Percentiles rank a stretch among this genome's conserved stretches.
Conservation (phyloP, 2,329 filamentous ascomycete species). For the Trichoderma sp. region DNA sequence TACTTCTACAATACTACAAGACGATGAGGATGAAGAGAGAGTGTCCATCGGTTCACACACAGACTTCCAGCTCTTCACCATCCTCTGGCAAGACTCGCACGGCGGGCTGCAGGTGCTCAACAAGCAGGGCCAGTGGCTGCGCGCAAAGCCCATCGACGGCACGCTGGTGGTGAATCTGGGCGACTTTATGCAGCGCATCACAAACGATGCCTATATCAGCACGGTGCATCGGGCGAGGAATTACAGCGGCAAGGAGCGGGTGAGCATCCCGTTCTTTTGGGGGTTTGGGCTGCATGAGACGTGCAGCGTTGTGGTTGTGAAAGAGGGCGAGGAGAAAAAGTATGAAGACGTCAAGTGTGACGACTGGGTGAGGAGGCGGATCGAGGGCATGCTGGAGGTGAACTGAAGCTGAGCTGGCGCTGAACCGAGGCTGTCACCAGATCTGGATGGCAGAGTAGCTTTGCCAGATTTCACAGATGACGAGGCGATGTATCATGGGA, state of each 20-base stretch:
- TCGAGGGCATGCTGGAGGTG: conserved; percentile 39
- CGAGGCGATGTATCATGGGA: background rate
- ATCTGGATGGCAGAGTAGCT: background rate
- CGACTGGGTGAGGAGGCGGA: conserved; percentile 45
- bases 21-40: background rate
- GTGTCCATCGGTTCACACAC: conserved; percentile 57
- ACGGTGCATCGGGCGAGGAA: conserved; percentile 56
- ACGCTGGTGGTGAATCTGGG: conserved; percentile 58
- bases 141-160: conserved; percentile 45
- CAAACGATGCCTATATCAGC: conserved; percentile 53
- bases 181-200: conserved; percentile 55
- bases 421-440: background rate
- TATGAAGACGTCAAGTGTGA: conserved; percentile 47
- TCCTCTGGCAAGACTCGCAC: conserved; percentile 49
- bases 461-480: background rate
- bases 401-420: background rate
- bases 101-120: conserved; percentile 51
- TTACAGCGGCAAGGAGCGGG: conserved; percentile 43
- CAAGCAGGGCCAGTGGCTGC: conserved; percentile 46
- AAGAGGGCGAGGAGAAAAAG: conserved; percentile 42
- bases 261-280: conserved; percentile 55
- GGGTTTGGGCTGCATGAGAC: conserved; percentile 47
- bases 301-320: conserved; percentile 45
- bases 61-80: conserved; percentile 57
- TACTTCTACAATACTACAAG: background rate